A percentile compares a stretch with the other conserved stretches of the same genome.
Conservation (phyloP, 148 eudicot genomes). For the Silene uniflora region DNA sequence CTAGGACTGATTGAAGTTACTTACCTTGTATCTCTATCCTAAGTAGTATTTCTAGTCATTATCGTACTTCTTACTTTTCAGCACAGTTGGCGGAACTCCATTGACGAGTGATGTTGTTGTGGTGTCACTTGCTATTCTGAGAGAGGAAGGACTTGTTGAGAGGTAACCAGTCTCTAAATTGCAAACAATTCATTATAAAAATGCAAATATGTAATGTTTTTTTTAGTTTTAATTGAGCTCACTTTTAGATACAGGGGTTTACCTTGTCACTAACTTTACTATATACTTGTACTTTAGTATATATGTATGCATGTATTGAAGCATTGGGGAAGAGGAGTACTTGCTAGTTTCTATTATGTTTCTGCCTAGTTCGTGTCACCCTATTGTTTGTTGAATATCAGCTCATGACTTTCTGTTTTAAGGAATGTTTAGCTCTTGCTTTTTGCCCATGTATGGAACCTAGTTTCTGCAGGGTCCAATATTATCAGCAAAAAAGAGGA, state of each 20-base stretch:
- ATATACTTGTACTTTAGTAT: too few species aligned
- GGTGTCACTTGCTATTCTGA: constrained; percentile 78
- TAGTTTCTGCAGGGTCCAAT: constrained; percentile 78
- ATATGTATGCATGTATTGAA: too few species aligned
- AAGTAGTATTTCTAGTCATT: constrained; percentile 3
- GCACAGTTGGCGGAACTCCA: constrained; percentile 99
- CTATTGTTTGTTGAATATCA: too few species aligned
- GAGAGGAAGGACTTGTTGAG: constrained; percentile 76
- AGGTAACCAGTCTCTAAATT: constrained; percentile 46
- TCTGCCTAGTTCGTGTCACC: too few species aligned
- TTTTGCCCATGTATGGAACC: constrained; percentile 7
- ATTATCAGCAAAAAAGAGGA: constrained; percentile 74
- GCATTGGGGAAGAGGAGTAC: background rate
- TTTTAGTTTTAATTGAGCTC: background rate
- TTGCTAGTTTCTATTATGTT: too few species aligned
- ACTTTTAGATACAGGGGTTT: constrained; percentile 1
- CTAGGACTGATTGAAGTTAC: too few species aligned
- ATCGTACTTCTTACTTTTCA: constrained; percentile 28
- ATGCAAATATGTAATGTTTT: too few species aligned
- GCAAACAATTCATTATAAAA: background rate
- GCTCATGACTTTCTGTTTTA: background rate
- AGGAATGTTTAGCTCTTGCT: background rate
- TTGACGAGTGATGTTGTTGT: constrained; percentile 91
- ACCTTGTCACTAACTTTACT: too few species aligned
- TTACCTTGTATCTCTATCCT: too few species aligned